These are phyloP conservation scores for Cryptosporidium tyzzeri DNA, from an alignment of 169 alveolate species.

Conservation along the genomic window DNA sequence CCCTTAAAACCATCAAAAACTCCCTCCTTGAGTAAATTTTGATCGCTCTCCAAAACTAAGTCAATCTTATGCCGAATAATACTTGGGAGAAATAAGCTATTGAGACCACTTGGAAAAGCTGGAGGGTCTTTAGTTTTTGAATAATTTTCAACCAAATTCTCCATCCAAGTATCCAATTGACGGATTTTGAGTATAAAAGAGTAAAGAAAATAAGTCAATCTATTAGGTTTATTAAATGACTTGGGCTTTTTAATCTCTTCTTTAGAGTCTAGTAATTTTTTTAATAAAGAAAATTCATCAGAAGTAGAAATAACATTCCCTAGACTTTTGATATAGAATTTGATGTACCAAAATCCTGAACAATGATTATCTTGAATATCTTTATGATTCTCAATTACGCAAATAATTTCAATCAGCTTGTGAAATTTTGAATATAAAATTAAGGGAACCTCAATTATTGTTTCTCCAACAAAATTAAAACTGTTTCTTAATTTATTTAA, in stretches of 20 bases:
- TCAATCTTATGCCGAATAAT: slow-evolving; percentile 1
- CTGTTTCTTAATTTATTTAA: slow-evolving; percentile 23
- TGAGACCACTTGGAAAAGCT: background rate
- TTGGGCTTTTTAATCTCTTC: background rate
- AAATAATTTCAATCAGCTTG: slow-evolving; percentile 30
- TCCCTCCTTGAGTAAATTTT: background rate
- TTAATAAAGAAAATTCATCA: background rate
- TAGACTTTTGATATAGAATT: background rate
- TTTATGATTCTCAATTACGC: background rate
- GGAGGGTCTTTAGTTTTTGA: background rate
- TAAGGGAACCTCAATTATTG: slow-evolving; percentile 2
- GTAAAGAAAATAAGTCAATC: background rate
- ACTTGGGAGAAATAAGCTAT: slow-evolving; percentile 7
- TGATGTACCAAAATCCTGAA: slow-evolving; percentile 32
- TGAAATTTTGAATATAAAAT: slow-evolving; percentile 26
- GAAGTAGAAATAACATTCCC: background rate
- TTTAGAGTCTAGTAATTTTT: slow-evolving; percentile 7
- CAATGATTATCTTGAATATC: background rate
- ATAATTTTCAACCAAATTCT: background rate
- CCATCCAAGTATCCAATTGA: slow-evolving; percentile 15
- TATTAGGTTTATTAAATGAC: background rate
- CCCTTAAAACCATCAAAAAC: slow-evolving; percentile 5
- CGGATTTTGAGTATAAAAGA: background rate
- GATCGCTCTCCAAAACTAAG: slow-evolving; percentile 4
- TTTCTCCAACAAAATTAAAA: slow-evolving; percentile 12